Evolutionary conservation across 2,329 filamentous ascomycete species (phyloP), one percentile per base, ranked within the genome.

Genomic region (Colletotrichum eleusines): DNA sequence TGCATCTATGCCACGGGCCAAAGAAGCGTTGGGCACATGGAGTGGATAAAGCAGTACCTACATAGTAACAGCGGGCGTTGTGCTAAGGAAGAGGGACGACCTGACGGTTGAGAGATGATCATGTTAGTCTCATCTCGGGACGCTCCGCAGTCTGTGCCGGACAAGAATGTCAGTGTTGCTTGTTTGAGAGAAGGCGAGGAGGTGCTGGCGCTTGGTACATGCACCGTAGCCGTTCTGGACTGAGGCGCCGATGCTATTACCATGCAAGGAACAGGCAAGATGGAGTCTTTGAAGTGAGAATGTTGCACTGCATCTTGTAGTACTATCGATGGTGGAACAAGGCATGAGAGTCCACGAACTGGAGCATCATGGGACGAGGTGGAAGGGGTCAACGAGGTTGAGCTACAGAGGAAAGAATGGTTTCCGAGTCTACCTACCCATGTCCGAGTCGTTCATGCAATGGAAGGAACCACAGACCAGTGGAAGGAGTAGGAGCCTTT

Each of bases 401-500:
- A 62, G 57, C 63, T 50, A 62, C 67, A 50, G 57, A 14, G 26
- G 28, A 28, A 33, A 50, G n/a, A 51, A 40, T 9, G 40, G 63
- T 57, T 55, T n/a, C n/a, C 50, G 40, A 67, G 14, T 6, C 57
- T n/a, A n/a, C n/a, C n/a, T n/a, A n/a, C n/a, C 8, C 3, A 26
- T 28, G 63, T 71, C 68, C 57, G 57, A 67, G 68, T 67, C 57
- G 63, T 71, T 71, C 68, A 67, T 62, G 68, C 57, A 63, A 63
- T 40, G 46, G 59, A 26, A 46, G 6, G 35, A 23, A 62, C n/a
- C n/a, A n/a, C 46, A 28, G 44, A 11, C 9, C 20, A 42, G 12
- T 6, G 44, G 44, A 12, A 12, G 20, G 23, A 31, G 51, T 16
- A 14, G 31, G 31, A 55, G 51, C 23, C 23, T 8, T 38, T 20